phyloP scores from a whole-genome alignment of 2,329 filamentous ascomycete species.

The Epichloe brachyelytri region DNA sequence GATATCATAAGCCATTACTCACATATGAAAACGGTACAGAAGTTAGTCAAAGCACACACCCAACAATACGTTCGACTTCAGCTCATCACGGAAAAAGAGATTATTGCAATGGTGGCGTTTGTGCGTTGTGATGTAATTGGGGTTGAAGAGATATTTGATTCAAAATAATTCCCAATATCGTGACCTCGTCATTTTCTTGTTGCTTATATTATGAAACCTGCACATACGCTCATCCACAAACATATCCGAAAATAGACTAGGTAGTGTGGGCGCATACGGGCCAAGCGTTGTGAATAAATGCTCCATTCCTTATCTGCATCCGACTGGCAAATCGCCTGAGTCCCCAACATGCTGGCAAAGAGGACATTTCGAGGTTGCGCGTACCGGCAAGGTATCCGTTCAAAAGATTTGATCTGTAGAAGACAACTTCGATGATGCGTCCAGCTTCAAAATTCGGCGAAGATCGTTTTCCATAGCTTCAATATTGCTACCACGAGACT shows the following conservation, averaged over 20 bases:
- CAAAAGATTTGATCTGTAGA: conserved; percentile 8
- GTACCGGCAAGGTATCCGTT: neutral
- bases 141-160: conserved; percentile 11
- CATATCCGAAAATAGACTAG: neutral
- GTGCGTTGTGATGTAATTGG: conserved; percentile 8
- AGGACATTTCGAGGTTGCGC: neutral
- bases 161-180: conserved; percentile 11
- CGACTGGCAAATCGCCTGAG: neutral
- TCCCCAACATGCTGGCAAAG: neutral
- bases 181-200: neutral
- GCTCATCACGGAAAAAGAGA: neutral
- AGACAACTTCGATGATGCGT: conserved; percentile 16
- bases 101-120: neutral
- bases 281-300: neutral
- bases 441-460: conserved; percentile 37
- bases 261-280: neutral
- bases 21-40: neutral
- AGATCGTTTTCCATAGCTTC: conserved; percentile 40
- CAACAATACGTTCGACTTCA: neutral
- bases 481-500: conserved; percentile 20
- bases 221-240: conserved; percentile 1
- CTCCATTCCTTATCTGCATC: neutral
- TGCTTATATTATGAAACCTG: neutral
- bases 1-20: neutral
- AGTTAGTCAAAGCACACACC: neutral